phyloP scores from a whole-genome alignment of 139 green algal genomes.

The Zygnema cylindricum region DNA sequence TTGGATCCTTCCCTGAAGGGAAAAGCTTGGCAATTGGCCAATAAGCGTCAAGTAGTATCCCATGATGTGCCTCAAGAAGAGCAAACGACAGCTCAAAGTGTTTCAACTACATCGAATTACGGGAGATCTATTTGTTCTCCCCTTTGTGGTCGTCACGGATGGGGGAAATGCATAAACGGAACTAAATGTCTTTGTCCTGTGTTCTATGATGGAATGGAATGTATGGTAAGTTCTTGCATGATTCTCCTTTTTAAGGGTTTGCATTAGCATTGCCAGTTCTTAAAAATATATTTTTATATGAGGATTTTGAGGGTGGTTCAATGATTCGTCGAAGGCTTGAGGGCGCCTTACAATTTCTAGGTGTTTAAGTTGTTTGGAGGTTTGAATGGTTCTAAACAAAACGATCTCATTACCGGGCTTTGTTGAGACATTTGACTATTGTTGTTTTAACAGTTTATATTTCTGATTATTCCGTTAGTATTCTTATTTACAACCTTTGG shows the following conservation, averaged over 20 bases:
- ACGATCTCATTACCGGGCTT: not conserved
- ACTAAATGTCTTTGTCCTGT: slow-evolving; percentile 29
- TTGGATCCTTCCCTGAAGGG: not conserved
- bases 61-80: not conserved
- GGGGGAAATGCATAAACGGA: slow-evolving; percentile 22
- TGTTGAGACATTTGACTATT: not conserved
- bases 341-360: not conserved
- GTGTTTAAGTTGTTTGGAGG: not conserved
- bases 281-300: not conserved
- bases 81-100: not conserved
- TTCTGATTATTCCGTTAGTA: not conserved
- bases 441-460: not conserved
- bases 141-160: slow-evolving; percentile 32
- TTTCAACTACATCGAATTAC: not conserved
- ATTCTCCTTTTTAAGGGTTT: too few species aligned
- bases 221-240: not conserved
- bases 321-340: not conserved
- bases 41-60: not conserved
- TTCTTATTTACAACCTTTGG: not conserved
- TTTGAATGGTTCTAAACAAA: not conserved
- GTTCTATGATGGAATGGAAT: slow-evolving; percentile 25
- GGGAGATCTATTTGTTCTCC: slow-evolving; percentile 5
- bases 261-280: not conserved
- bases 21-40: not conserved
- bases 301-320: slow-evolving; percentile 1